Conservation (phyloP, 2,329 filamentous ascomycete species). For the Aspergillus sp. region DNA sequence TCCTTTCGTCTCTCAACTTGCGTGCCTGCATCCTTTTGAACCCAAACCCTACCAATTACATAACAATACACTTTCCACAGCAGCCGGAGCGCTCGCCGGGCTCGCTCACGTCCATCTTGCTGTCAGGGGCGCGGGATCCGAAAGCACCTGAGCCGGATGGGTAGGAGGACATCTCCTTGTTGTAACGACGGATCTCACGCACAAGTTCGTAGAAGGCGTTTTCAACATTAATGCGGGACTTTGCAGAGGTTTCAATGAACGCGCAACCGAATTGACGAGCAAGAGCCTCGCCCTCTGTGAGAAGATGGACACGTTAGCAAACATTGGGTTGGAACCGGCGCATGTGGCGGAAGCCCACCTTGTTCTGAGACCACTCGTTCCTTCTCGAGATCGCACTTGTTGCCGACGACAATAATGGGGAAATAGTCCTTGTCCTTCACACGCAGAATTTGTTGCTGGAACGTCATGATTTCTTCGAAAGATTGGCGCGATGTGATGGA, state of each 20-base stretch:
- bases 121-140: constrained; percentile 58
- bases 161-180: constrained; percentile 95
- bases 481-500: constrained; percentile 96
- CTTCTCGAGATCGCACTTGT: constrained; percentile 97
- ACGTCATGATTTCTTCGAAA: constrained; percentile 97
- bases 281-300: constrained; percentile 80
- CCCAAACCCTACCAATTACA: constrained; percentile 49
- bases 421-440: constrained; percentile 99
- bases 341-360: constrained; percentile 58
- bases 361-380: constrained; percentile 90
- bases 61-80: constrained; percentile 83
- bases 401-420: constrained; percentile 97
- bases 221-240: constrained; percentile 97
- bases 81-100: constrained; percentile 61
- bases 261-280: constrained; percentile 90
- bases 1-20: constrained; percentile 23
- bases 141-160: constrained; percentile 66
- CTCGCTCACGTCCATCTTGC: constrained; percentile 74
- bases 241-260: constrained; percentile 98
- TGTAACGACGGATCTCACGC: constrained; percentile 95
- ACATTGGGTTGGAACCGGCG: not conserved
- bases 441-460: constrained; percentile 96
- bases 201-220: constrained; percentile 99
- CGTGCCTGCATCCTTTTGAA: constrained; percentile 19
- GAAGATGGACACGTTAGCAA: constrained; percentile 12